Evolutionary conservation across 352 stramenopile genomes (phyloP), one percentile per base, ranked within the genome.

Genomic region (Phytophthora europaea): DNA sequence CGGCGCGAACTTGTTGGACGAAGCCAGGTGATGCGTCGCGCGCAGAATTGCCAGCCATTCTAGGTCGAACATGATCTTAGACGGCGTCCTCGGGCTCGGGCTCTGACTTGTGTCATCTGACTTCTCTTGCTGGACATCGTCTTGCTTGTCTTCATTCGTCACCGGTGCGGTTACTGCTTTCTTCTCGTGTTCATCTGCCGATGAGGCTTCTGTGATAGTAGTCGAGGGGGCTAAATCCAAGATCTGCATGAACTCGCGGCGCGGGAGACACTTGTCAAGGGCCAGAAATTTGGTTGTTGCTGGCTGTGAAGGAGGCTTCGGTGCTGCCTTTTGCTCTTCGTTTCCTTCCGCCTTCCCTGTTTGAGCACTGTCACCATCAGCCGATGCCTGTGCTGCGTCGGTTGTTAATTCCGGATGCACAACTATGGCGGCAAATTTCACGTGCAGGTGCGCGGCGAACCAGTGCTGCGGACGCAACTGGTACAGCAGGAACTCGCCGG

Each of bases 201-300:
- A n/a, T 38, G 7, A 18, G 51, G 31, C 62, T 9, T 68, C 59
- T n/a, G 34, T 20, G 34, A 6, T 28, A 50, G 62, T 28, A 22
- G 2, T 12, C 0, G 18, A 28, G 4, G 68, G 59, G 15, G 75
- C 61, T 68, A 98, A 88, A 59, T 99, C 83, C 5, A 99, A 57
- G 34, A 99, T 91, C 60, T 99, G 95, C 38, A 99, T 85, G 73
- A 98, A 99, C 34, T 98, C 91, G 23, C 97, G 82, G 51, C 94
- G 89, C 13, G 95, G 98, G 4, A 99, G 85, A 67, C 97, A 99
- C 80, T 99, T 99, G 87, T 99, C 98, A n/a, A 99, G 84, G 28
- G 98, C 98, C n/a, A 81, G 58, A 18, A 82, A 79, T 67, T 82
- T 84, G 16, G 75, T 84, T 47, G 62, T 84, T 26, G 43, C 48